Base-by-base conservation (phyloP, 2,329 filamentous ascomycete species). In the Cytospora piceae region DNA sequence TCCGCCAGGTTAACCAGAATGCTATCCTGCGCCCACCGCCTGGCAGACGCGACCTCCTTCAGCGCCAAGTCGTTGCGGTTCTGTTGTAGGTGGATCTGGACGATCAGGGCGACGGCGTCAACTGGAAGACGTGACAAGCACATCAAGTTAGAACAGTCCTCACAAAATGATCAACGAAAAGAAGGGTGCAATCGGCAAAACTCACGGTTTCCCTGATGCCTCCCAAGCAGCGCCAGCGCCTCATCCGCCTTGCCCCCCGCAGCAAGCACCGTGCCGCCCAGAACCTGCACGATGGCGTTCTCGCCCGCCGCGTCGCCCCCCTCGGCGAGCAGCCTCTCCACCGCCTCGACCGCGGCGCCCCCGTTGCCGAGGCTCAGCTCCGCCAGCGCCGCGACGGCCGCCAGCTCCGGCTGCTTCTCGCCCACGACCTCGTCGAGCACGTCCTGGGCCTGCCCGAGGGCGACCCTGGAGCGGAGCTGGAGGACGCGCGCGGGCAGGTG, bases 11-110 rank as follows among this genome's bases (percentile, higher is more conserved):
- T 98, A 70, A 98, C 92, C 58, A 98, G 82, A 49, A 98, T 81
- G 71, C 90, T 96, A 76, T 98, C 95, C 79, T 99, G 94, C 9
- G 94, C 95, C 92, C 94, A 98, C 78, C 92, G 87, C 76, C 94
- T 88, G 42, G 95, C 95, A 42, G 90, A 87, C 60, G 88, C 82
- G 46, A 96, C 93, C 80, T 97, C 94, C 79, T 97, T 97, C 15
- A 93, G 73, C 1, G 95, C 95, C 58, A 97, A 87, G 77, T 98
- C 94, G 73, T 90, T 90, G 71, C 94, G 87, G 82, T 97, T 97
- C 76, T 97, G 93, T 72, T 92, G 86, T 12, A 98, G 88, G 74
- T 97, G 90, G 71, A 98, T 96, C 77, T 99, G 94, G 34, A 94
- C 89, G 70, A 95, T 94, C 68, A 98, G 81, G 54, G 94, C 90